Evolutionary conservation across 2,329 filamentous ascomycete species (phyloP), one percentile per base, ranked within the genome.

Genomic region (Cladosporium sphaerospermum): DNA sequence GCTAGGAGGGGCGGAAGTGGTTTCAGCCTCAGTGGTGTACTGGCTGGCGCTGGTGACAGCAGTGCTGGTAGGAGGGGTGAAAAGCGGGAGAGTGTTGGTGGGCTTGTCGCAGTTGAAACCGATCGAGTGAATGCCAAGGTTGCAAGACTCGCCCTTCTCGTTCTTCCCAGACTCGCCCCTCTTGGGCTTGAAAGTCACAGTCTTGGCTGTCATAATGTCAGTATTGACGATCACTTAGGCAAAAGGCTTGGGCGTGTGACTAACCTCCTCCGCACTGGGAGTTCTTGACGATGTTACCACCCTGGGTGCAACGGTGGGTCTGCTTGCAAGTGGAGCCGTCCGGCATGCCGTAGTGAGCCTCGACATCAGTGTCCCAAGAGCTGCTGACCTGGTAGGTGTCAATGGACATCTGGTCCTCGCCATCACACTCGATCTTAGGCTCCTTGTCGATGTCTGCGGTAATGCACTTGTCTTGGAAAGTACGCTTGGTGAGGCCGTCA

Each of bases 301-400:
- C 74, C 52, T 78, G 75, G 59, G 77, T 81, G 80, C 89, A 95
- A 49, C 77, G 67, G 59, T 80, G 75, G 57, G 81, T 83, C 64
- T 95, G 86, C 75, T 88, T 92, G 83, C 92, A 97, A 56, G 71
- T 81, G 11, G 82, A 84, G 62, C 88, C 88, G 68, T 92, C 88
- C 2, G 83, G 79, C 89, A 96, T 95, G 64, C 77, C 79, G 73
- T 92, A 96, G 76, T 88, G 80, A 75, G 96, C 89, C 71, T 92
- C 84, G 51, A 97, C 74, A 58, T 91, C 83, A 61, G 82, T 84
- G 71, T 92, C 85, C 65, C 86, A 83, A 66, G 89, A 84, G 58
- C 83, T 78, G 43, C 82, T 82, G 61, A 96, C 75, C 59, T 92
- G 78, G 70, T 95, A 81, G 62, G 82, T 77, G 59, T 76, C 81